These are phyloP conservation scores for Thelonectria blattea DNA, from an alignment of 2,329 filamentous ascomycete genomes.

Conservation along the genomic window DNA sequence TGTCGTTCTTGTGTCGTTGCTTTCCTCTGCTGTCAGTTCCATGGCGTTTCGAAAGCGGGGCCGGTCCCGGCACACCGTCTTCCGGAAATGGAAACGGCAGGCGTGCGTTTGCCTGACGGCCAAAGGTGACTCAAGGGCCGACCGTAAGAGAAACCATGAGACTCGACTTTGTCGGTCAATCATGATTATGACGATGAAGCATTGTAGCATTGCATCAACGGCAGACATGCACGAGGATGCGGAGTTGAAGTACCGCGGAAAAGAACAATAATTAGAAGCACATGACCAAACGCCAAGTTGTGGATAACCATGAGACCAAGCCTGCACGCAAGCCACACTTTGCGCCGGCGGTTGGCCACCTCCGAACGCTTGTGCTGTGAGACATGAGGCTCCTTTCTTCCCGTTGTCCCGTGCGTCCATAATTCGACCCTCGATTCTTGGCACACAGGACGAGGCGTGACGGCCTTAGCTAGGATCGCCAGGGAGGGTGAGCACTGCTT, in stretches of 20 bases:
- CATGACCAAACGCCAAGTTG: slow-evolving; percentile 5
- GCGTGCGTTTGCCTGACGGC: neutral
- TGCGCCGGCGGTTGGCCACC: neutral
- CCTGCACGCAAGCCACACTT: neutral
- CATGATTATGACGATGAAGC: neutral
- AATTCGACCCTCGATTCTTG: neutral
- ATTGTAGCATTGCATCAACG: neutral
- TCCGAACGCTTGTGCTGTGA: too few relatives aligned
- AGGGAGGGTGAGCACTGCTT: neutral
- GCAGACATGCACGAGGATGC: neutral
- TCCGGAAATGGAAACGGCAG: neutral
- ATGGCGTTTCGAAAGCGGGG: slow-evolving; percentile 2
- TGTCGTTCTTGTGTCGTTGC: neutral
- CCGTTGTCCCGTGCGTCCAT: too few relatives aligned
- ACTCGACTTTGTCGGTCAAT: neutral
- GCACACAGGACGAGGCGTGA: neutral
- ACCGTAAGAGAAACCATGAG: slow-evolving; percentile 3
- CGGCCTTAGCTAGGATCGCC: neutral
- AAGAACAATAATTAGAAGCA: neutral
- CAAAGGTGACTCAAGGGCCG: slow-evolving; percentile 6
- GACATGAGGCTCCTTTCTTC: neutral
- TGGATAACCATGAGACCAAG: slow-evolving; percentile 2
- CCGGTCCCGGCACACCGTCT: slow-evolving; percentile 10
- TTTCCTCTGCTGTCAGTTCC: neutral
- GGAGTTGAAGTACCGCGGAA: neutral